Evolutionary conservation across 2,329 filamentous ascomycete genomes (phyloP).

Genomic region (Pestalotiopsis fici): DNA sequence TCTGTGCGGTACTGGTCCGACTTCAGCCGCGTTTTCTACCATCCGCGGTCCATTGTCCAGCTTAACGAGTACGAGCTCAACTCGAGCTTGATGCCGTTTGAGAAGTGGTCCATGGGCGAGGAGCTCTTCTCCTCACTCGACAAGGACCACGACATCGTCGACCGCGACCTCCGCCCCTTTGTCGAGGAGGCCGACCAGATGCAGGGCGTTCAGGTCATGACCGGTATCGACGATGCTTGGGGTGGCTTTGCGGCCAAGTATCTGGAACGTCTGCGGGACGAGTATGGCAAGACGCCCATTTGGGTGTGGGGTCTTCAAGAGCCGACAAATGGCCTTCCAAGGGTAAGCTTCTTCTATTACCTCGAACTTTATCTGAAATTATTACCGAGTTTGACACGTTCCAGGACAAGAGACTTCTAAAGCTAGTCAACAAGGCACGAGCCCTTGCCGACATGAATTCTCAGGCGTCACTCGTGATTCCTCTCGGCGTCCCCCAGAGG

Average conservation of each 20-base stretch:
- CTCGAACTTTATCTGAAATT: neutral
- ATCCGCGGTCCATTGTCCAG: slow-evolving; percentile 84
- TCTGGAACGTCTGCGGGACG: slow-evolving; percentile 78
- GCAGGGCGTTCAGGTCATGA: slow-evolving; percentile 81
- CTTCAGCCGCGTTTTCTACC: slow-evolving; percentile 89
- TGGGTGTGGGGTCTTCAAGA: slow-evolving; percentile 87
- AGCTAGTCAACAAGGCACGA: slow-evolving; percentile 73
- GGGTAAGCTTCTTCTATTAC: slow-evolving; percentile 42
- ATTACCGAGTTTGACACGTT: neutral
- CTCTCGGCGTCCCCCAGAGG: slow-evolving; percentile 62
- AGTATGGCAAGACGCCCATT: slow-evolving; percentile 84
- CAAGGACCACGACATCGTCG: slow-evolving; percentile 81
- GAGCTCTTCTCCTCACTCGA: slow-evolving; percentile 75
- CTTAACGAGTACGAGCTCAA: slow-evolving; percentile 85
- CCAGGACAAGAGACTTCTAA: slow-evolving; percentile 63
- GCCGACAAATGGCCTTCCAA: slow-evolving; percentile 48
- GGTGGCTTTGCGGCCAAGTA: slow-evolving; percentile 75
- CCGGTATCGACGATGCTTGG: slow-evolving; percentile 77
- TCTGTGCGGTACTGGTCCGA: slow-evolving; percentile 96
- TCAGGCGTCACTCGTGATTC: slow-evolving; percentile 76
- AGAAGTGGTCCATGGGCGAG: slow-evolving; percentile 72
- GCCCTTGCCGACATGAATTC: slow-evolving; percentile 69
- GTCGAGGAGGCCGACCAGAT: slow-evolving; percentile 91
- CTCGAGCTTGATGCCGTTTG: slow-evolving; percentile 79
- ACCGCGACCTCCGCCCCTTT: slow-evolving; percentile 87